Base-by-base conservation (phyloP, 345 rosid species). In the Cardiospermum halicacabum region DNA sequence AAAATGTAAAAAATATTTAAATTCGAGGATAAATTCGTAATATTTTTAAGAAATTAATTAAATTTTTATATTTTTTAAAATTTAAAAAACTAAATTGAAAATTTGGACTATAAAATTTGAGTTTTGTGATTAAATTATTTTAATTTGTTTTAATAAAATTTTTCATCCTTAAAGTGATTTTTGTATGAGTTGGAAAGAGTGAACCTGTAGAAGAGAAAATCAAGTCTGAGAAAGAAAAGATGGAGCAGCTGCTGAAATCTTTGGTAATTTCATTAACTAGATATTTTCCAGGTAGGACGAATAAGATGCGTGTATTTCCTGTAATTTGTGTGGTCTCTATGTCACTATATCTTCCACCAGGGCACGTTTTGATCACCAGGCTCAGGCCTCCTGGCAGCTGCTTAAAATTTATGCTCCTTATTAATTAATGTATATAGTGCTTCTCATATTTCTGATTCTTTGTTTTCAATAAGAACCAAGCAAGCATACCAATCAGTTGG, bases 301-400 rank as follows among this genome's bases (percentile, higher is more conserved):
- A 63, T 73, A 90, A 82, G 80, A 79, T 78, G 89, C 82, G 82
- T 7, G 83, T 85, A 49, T 91, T 53, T 57, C 91, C 84, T 48
- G 80, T 77, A 74, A 90, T 76, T 60, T 89, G 85, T 65, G 85
- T 78, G 80, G 63, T 81, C 62, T 90, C 99, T 22, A 88, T 91
- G 99, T 94, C 96, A 96, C 96, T 85, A 75, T 94, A 88, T 76
- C 72, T 94, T 71, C 87, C 92, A 40, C 95, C 89, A 13, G 79
- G 96, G 7, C 96, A 1, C 87, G 97, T 5, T 88, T 78, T 60
- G 97, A 94, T 80, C 96, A 91, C 48, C 91, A 88, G n/a, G 73
- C 92, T 86, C 40, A 83, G 95, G 83, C 96, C 99, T 37, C 97
- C 99, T n/a, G n/a, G 99, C 96, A 60, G 99, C 94, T 11, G 18